These are phyloP conservation scores for Cyclotella cryptica DNA, from an alignment of 108 stramenopile genomes.

Conservation along the genomic window DNA sequence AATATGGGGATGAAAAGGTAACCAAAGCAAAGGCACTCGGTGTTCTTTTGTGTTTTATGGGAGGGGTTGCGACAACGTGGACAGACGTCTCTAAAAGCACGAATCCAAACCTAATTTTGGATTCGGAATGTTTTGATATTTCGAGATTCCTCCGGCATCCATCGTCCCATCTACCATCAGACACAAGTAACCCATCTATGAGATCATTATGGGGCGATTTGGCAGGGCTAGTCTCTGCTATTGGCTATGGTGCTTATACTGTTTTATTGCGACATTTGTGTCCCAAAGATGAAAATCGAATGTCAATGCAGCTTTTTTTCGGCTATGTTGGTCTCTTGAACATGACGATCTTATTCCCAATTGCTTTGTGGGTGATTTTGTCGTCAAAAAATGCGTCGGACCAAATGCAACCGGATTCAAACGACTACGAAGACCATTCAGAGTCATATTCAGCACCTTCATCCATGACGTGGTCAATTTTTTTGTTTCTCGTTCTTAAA, in stretches of 20 bases:
- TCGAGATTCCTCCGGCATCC: conserved; percentile 5
- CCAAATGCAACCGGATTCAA: conserved; percentile 8
- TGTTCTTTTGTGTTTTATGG: conserved; percentile 72
- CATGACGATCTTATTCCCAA: conserved; percentile 65
- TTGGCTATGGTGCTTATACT: conserved; percentile 88
- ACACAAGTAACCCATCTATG: conserved; percentile 5
- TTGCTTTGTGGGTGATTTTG: conserved; percentile 60
- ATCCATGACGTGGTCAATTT: conserved; percentile 61
- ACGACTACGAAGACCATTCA: background rate
- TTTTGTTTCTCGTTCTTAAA: conserved; percentile 72
- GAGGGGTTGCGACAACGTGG: conserved; percentile 69
- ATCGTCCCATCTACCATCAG: conserved; percentile 3
- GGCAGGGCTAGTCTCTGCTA: conserved; percentile 77
- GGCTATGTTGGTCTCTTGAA: conserved; percentile 93
- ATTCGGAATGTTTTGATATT: conserved; percentile 1
- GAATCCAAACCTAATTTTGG: background rate
- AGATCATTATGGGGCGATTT: conserved; percentile 68
- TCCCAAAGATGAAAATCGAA: conserved; percentile 76
- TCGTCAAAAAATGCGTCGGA: conserved; percentile 29
- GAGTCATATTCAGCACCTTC: background rate
- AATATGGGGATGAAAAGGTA: conserved; percentile 69
- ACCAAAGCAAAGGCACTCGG: conserved; percentile 64
- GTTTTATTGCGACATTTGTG: conserved; percentile 75
- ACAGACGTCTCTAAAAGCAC: conserved; percentile 51
- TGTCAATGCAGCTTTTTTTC: conserved; percentile 91